Evolutionary conservation across 176 grass and related monocot genomes (phyloP).

Genomic region (Melocanna baccifera): DNA sequence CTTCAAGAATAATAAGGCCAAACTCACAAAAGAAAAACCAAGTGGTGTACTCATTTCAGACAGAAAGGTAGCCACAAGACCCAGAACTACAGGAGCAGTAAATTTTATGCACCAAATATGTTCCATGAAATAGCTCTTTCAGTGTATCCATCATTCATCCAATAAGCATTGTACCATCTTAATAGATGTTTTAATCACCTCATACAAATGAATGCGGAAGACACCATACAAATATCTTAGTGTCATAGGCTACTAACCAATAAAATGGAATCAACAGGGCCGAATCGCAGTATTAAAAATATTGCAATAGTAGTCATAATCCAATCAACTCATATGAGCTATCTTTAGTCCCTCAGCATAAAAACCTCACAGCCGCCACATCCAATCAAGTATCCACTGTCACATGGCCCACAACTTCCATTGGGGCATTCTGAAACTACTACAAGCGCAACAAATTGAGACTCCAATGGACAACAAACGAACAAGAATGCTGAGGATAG

Average conservation of each 20-base stretch:
- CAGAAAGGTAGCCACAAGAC: not conserved
- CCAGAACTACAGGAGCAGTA: not conserved
- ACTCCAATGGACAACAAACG: not conserved
- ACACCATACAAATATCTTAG: not conserved
- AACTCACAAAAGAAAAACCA: not conserved
- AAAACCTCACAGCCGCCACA: not conserved
- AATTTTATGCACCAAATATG: not conserved
- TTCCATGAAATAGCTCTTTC: not conserved
- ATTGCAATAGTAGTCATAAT: not conserved
- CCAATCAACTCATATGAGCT: not conserved
- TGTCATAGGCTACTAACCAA: not conserved
- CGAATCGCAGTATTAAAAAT: not conserved
- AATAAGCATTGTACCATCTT: not conserved
- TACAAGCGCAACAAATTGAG: not conserved
- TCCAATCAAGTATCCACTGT: not conserved
- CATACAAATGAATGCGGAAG: not conserved
- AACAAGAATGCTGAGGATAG: not conserved
- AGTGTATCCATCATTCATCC: not conserved
- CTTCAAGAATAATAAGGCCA: not conserved
- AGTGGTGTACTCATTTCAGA: not conserved
- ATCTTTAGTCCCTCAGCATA: not conserved
- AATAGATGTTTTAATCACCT: constrained; percentile 2
- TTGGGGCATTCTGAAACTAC: not conserved
- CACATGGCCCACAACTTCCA: not conserved
- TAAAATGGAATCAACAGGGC: not conserved